Evolutionary conservation across 768 basidiomycete species (phyloP).

Genomic region (Mycena amicta): DNA sequence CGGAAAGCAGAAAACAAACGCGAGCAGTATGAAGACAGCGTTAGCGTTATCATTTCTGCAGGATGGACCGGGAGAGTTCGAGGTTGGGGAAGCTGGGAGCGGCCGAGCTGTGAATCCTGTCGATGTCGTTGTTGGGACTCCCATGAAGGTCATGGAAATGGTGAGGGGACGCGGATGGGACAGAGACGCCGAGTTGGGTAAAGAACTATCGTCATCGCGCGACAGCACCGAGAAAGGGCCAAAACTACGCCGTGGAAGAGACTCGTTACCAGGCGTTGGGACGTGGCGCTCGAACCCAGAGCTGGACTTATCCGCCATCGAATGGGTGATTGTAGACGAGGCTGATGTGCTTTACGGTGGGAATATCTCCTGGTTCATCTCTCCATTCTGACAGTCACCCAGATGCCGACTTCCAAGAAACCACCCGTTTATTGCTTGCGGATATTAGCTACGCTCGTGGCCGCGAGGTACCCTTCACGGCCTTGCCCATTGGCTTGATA

Average conservation of each 20-base stretch:
- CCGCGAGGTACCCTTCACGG: slow-evolving; percentile 37
- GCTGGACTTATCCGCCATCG: slow-evolving; percentile 68
- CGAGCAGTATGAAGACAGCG: slow-evolving; percentile 17
- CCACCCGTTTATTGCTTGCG: slow-evolving; percentile 69
- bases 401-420: slow-evolving; percentile 84
- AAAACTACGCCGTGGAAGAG: slow-evolving; percentile 37
- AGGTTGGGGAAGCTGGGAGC: slow-evolving; percentile 19
- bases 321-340: slow-evolving; percentile 92
- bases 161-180: slow-evolving; percentile 60
- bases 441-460: slow-evolving; percentile 70
- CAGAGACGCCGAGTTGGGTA: slow-evolving; percentile 24
- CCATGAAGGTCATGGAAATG: slow-evolving; percentile 67
- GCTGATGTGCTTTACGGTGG: slow-evolving; percentile 88
- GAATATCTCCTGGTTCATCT: slow-evolving; percentile 23
- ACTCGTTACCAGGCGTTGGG: slow-evolving; percentile 42
- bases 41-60: slow-evolving; percentile 9
- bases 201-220: slow-evolving; percentile 54
- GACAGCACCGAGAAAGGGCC: slow-evolving; percentile 25
- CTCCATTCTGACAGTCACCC: not conserved
- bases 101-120: slow-evolving; percentile 30
- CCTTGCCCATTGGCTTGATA: slow-evolving; percentile 27
- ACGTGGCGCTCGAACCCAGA: slow-evolving; percentile 48
- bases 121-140: slow-evolving; percentile 69
- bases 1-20: slow-evolving; percentile 44
- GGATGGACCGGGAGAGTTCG: slow-evolving; percentile 29